Percentiles rank a stretch among this genome's conserved stretches.
These are phyloP conservation scores for Anethum foeniculum DNA, from an alignment of 140 eudicot genomes.

Conservation along the genomic window DNA sequence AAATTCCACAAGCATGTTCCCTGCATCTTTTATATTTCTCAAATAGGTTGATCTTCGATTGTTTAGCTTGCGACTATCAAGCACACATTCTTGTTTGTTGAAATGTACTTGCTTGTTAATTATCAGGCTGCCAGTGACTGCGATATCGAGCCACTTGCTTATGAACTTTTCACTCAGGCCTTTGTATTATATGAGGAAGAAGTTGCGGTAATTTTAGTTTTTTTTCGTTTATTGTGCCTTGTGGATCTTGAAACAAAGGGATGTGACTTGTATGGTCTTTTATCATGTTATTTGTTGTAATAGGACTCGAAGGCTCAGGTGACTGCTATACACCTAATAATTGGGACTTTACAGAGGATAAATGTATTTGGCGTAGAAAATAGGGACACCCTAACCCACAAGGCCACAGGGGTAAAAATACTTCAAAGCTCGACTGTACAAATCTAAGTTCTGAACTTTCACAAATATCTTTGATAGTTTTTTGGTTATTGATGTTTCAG, in stretches of 20 bases:
- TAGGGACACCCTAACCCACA: constrained; percentile 91
- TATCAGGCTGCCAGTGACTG: constrained; percentile 94
- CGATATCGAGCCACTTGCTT: constrained; percentile 90
- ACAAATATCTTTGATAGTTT: constrained; percentile 1
- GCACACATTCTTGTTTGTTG: background rate
- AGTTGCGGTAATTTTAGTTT: constrained; percentile 55
- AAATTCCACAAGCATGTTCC: background rate
- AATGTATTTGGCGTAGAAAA: constrained; percentile 89
- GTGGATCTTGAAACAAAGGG: constrained; percentile 4
- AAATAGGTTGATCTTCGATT: background rate
- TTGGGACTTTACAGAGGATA: constrained; percentile 92
- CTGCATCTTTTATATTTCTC: background rate
- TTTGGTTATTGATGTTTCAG: constrained; percentile 34
- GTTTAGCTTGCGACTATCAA: constrained; percentile 5
- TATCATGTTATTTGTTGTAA: constrained; percentile 7
- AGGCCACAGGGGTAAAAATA: constrained; percentile 88
- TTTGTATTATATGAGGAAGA: constrained; percentile 93
- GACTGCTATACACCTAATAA: constrained; percentile 89
- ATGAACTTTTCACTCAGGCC: constrained; percentile 93
- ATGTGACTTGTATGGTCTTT: background rate
- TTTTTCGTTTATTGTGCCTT: background rate
- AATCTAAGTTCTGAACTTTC: background rate
- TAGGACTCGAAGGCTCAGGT: constrained; percentile 98
- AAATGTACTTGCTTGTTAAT: background rate
- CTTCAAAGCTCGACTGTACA: background rate